These are phyloP conservation scores for Podospora pseudopauciseta DNA, from an alignment of 495 filamentous ascomycete species.

Conservation along the genomic window DNA sequence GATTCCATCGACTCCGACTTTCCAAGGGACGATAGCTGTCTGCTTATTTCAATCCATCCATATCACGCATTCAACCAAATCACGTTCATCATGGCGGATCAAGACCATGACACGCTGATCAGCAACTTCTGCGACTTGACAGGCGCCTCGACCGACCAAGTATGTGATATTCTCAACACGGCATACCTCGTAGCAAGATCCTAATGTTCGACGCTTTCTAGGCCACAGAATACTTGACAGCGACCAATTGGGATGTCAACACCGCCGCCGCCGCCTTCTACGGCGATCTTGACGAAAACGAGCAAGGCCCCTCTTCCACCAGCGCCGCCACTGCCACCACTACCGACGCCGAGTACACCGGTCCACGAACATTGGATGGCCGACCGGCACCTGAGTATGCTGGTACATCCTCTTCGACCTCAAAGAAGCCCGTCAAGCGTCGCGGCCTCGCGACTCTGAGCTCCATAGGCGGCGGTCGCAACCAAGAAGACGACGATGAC, in stretches of 20 bases:
- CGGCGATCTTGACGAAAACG: slow-evolving; percentile 61
- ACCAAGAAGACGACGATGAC: slow-evolving; percentile 54
- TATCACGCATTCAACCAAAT: not conserved
- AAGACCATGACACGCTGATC: slow-evolving; percentile 66
- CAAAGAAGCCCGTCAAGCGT: slow-evolving; percentile 44
- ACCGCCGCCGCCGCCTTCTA: slow-evolving; percentile 67
- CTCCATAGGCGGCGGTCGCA: slow-evolving; percentile 50
- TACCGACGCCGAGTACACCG: slow-evolving; percentile 44
- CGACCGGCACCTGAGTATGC: slow-evolving; percentile 48
- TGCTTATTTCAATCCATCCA: not conserved
- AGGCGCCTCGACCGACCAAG: slow-evolving; percentile 58
- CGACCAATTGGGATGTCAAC: slow-evolving; percentile 67
- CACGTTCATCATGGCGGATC: slow-evolving; percentile 46
- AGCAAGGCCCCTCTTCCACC: slow-evolving; percentile 19
- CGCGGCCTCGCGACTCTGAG: slow-evolving; percentile 55
- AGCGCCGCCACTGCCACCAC: slow-evolving; percentile 19
- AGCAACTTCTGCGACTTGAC: slow-evolving; percentile 72
- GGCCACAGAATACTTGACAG: slow-evolving; percentile 67
- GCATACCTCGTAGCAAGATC: not conserved
- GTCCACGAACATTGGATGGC: slow-evolving; percentile 54
- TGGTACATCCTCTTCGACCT: slow-evolving; percentile 33
- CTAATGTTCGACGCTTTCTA: slow-evolving; percentile 30
- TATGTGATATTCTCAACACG: slow-evolving; percentile 35
- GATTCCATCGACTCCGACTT: not conserved
- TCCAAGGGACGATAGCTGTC: not conserved